Evolutionary conservation across 169 alveolate species (phyloP).

Genomic region (Babesia ovata): DNA sequence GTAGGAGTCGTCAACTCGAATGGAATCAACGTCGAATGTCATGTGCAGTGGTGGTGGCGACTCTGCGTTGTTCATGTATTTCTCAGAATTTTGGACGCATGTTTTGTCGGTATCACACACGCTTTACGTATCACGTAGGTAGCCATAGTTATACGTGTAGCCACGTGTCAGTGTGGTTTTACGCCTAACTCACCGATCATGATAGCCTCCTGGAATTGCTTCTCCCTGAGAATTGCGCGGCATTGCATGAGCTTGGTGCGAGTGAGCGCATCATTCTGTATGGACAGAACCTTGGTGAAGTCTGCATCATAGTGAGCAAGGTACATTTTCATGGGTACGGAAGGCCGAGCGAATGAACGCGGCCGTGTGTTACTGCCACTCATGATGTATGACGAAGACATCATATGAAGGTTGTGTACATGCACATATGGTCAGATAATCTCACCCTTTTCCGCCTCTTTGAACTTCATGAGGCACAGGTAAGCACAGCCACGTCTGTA

Average conservation of each 20-base stretch:
- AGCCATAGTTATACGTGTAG: background rate
- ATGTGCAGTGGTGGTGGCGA: slow-evolving; percentile 64
- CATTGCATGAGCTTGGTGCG: slow-evolving; percentile 67
- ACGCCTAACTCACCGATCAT: slow-evolving; percentile 37
- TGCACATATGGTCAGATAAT: slow-evolving; percentile 41
- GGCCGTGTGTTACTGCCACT: slow-evolving; percentile 28
- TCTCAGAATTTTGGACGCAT: background rate
- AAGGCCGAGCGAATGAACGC: background rate
- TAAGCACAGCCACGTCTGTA: slow-evolving; percentile 96
- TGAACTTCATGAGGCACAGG: slow-evolving; percentile 87
- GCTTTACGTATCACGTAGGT: background rate
- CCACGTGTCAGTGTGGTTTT: background rate
- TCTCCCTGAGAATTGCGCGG: slow-evolving; percentile 50
- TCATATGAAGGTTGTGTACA: slow-evolving; percentile 81
- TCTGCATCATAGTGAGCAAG: slow-evolving; percentile 30
- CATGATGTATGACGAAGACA: slow-evolving; percentile 43
- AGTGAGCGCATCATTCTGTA: slow-evolving; percentile 56
- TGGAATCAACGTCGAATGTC: slow-evolving; percentile 50
- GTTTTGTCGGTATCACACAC: background rate
- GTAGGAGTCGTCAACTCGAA: slow-evolving; percentile 53
- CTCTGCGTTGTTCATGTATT: slow-evolving; percentile 5
- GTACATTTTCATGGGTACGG: background rate
- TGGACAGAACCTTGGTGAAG: slow-evolving; percentile 71
- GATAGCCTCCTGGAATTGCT: slow-evolving; percentile 64
- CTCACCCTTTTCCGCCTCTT: slow-evolving; percentile 92